phyloP scores from a whole-genome alignment of 2,329 filamentous ascomycete genomes.

The Scorias spongiosa region DNA sequence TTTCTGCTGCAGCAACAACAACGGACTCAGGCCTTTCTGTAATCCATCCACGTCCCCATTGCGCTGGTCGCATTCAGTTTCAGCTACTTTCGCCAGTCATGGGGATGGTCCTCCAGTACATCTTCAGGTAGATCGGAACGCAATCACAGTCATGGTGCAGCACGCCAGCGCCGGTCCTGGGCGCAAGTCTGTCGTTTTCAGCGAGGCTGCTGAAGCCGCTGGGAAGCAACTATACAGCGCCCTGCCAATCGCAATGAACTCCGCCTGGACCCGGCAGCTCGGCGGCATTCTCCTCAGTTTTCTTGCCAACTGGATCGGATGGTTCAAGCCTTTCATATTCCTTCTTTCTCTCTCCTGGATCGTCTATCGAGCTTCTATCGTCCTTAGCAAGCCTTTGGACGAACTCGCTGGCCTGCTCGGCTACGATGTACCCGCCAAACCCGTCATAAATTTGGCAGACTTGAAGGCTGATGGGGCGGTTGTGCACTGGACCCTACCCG shows the following conservation, averaged over 20 bases:
- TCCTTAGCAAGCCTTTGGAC: conserved; percentile 78
- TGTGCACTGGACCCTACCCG: conserved; percentile 63
- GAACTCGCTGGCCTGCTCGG: conserved; percentile 81
- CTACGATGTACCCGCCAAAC: conserved; percentile 81
- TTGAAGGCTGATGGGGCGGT: conserved; percentile 79
- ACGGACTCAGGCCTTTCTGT: too few relatives aligned
- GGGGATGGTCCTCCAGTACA: too few relatives aligned
- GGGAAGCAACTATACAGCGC: not conserved
- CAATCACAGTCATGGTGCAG: not conserved
- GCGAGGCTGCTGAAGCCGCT: not conserved
- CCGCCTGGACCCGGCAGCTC: not conserved
- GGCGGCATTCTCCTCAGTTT: not conserved
- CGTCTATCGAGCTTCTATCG: conserved; percentile 71
- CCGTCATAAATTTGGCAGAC: conserved; percentile 77
- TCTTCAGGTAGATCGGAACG: too few relatives aligned
- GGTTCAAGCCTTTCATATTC: conserved; percentile 9
- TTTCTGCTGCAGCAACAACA: too few relatives aligned
- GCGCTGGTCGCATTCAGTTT: too few relatives aligned
- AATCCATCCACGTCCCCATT: too few relatives aligned
- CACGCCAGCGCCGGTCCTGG: not conserved
- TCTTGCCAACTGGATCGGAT: conserved; percentile 1
- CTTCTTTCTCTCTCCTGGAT: conserved; percentile 27
- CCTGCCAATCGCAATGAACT: not conserved
- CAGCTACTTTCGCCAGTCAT: too few relatives aligned
- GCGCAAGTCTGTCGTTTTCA: not conserved